Base-by-base conservation (phyloP, 2,329 filamentous ascomycete species). In the Tympanopsis confertula region DNA sequence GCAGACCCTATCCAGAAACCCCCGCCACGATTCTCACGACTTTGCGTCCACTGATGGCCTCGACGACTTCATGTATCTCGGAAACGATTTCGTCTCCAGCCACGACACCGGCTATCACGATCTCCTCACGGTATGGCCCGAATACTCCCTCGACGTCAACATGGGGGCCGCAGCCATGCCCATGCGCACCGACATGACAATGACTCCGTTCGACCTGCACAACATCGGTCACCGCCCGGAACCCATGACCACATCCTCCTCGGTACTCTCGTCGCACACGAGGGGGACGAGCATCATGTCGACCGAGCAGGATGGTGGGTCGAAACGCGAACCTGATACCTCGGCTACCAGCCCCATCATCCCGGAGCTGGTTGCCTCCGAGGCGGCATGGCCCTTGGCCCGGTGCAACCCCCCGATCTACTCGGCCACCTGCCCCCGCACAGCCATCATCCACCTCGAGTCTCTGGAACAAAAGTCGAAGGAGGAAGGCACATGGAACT, bases 381-480 rank as follows among this genome's bases (percentile, higher is more conserved):
- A 71, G 44, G 58, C 58, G 2, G 63, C 61, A 1, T 73, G 68
- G 69, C 67, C 68, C 12, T 47, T 72, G 20, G 68, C 67, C 3
- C 58, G 66, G 14, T 71, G 69, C 47, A 71, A 65, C 40, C 63
- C 61, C 1, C 59, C 58, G 2, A 52, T 60, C 12, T 66, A 57
- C 43, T 65, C 65, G 0, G 61, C 55, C 2, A 50, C 55, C 1
- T 71, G 67, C 37, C 66, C 65, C 0, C 58, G 63, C 4, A 71
- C 68, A 5, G 66, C 66, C 4, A 66, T 69, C 22, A 56, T 68
- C 18, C 67, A 72, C 41, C 55, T 72, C 0, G 66, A 71, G 46
- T 65, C 60, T 35, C 51, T 73, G 18, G 67, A 70, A 45, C 58
- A 65, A 18, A 66, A 64, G 44, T 67, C 64, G 3, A 68, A 65